These are phyloP conservation scores for Myxozyma neotropica DNA, from an alignment of 805 yeast genomes.

Conservation along the genomic window DNA sequence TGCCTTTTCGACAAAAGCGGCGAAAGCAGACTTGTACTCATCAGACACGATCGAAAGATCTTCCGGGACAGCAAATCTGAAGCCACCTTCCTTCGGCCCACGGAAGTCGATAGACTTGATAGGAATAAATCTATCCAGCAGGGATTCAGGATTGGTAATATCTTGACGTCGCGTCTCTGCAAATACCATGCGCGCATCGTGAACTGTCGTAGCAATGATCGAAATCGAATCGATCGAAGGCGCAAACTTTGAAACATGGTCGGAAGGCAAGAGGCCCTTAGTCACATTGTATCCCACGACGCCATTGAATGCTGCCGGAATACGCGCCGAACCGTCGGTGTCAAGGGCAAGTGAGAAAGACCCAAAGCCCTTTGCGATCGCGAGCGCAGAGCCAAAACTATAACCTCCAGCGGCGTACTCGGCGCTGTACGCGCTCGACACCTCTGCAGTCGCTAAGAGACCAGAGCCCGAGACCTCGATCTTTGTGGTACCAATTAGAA, in stretches of 20 bases:
- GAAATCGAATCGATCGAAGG: slow-evolving; percentile 30
- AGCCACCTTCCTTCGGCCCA: slow-evolving; percentile 32
- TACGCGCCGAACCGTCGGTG: slow-evolving; percentile 30
- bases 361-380: slow-evolving; percentile 24
- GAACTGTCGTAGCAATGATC: slow-evolving; percentile 19
- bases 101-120: slow-evolving; percentile 32
- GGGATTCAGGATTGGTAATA: slow-evolving; percentile 23
- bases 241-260: slow-evolving; percentile 13
- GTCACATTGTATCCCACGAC: slow-evolving; percentile 29
- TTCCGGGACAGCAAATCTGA: slow-evolving; percentile 28
- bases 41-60: slow-evolving; percentile 14
- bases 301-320: slow-evolving; percentile 28
- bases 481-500: slow-evolving; percentile 27
- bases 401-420: slow-evolving; percentile 28
- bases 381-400: slow-evolving; percentile 28
- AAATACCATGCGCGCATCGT: slow-evolving; percentile 26
- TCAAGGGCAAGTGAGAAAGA: slow-evolving; percentile 27
- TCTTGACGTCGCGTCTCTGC: slow-evolving; percentile 29
- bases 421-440: slow-evolving; percentile 18
- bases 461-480: slow-evolving; percentile 20
- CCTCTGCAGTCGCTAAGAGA: slow-evolving; percentile 6
- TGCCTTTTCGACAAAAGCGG: slow-evolving; percentile 15
- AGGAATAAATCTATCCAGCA: slow-evolving; percentile 25
- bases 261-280: slow-evolving; percentile 26
- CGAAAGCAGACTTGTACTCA: slow-evolving; percentile 14